phyloP scores from a whole-genome alignment of 176 grass and related monocot species.

The Rhynchospora pubera region DNA sequence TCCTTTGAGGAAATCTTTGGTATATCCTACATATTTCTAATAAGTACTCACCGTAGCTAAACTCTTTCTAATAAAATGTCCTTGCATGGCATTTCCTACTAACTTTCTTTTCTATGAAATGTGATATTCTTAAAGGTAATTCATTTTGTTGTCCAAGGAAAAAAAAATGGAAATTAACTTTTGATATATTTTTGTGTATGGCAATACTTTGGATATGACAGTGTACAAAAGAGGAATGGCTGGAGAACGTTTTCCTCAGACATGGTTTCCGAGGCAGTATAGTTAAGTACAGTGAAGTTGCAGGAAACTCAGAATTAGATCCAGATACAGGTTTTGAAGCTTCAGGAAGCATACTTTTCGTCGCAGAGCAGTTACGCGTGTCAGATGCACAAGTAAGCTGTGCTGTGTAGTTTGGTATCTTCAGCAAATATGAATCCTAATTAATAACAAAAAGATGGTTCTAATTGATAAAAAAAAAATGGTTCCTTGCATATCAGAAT shows the following conservation, averaged over 20 bases:
- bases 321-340: constrained; percentile 18
- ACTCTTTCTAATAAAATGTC: not conserved
- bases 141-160: not conserved
- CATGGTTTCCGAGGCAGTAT: constrained; percentile 47
- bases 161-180: constrained; percentile 1
- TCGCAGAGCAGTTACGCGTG: constrained; percentile 67
- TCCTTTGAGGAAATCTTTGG: not conserved
- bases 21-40: not conserved
- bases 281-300: constrained; percentile 42
- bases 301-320: constrained; percentile 27
- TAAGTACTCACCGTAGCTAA: too few species aligned
- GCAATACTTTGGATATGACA: constrained; percentile 15
- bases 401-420: not conserved
- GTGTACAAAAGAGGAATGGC: constrained; percentile 29
- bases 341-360: constrained; percentile 37
- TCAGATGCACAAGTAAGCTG: constrained; percentile 89
- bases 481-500: not conserved
- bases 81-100: not conserved
- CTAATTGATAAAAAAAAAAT: not conserved
- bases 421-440: not conserved
- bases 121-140: not conserved
- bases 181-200: constrained; percentile 10
- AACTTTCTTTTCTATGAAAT: not conserved
- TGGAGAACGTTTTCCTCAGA: constrained; percentile 61
- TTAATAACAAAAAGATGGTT: too few species aligned